Conservation (phyloP, 1,284 basidiomycete genomes). For the Leccinum olivaceoglutinosum region DNA sequence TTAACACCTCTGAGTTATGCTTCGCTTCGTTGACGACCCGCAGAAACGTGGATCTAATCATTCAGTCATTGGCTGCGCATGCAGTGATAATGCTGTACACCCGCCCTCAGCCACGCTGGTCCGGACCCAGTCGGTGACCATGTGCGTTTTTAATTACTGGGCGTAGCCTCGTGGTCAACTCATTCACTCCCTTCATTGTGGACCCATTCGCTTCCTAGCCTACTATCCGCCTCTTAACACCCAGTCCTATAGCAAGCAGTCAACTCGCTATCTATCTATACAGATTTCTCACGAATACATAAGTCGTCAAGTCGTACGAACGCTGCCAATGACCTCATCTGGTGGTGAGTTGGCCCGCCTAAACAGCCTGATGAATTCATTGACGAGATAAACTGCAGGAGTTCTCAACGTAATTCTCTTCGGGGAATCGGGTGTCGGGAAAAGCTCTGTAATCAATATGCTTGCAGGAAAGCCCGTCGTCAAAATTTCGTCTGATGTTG, state of each 20-base stretch:
- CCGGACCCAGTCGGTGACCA: conserved; percentile 11
- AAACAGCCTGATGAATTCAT: conserved; percentile 1
- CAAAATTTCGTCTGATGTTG: conserved; percentile 24
- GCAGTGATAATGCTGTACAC: conserved; percentile 17
- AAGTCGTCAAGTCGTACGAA: background rate
- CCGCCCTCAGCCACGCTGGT: conserved; percentile 9
- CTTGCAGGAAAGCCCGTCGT: conserved; percentile 24
- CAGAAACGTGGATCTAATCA: conserved; percentile 11
- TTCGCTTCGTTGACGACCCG: background rate
- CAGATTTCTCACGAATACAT: conserved; percentile 9
- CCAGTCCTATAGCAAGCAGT: conserved; percentile 1
- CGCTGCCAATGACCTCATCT: conserved; percentile 16
- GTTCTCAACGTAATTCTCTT: conserved; percentile 27
- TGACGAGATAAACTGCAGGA: background rate
- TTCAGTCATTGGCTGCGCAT: conserved; percentile 1
- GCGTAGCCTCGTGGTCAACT: conserved; percentile 4
- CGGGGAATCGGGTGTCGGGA: conserved; percentile 29
- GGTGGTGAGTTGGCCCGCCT: conserved; percentile 12
- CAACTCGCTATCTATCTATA: background rate
- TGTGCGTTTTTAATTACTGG: conserved; percentile 1
- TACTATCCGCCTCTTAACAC: conserved; percentile 3
- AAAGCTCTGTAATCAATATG: conserved; percentile 32
- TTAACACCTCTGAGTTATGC: background rate
- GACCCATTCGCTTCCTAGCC: conserved; percentile 4
- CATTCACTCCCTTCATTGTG: conserved; percentile 9